These are phyloP conservation scores for Boletus sensibilis DNA, from an alignment of 768 basidiomycete genomes.

Conservation along the genomic window DNA sequence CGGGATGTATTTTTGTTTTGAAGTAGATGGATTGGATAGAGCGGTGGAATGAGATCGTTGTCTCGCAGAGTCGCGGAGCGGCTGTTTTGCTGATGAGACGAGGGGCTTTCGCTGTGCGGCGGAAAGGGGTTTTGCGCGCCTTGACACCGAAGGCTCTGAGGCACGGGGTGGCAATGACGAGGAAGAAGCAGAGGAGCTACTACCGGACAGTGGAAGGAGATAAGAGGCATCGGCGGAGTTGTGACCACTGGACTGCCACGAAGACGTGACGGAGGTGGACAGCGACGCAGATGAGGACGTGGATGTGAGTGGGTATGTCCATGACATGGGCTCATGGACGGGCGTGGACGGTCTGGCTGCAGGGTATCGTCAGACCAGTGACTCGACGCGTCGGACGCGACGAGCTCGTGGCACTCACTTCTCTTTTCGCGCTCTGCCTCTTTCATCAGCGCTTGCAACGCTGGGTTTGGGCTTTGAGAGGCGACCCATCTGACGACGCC, in stretches of 20 bases:
- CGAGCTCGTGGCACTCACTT: slow-evolving; percentile 11
- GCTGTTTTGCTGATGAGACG: slow-evolving; percentile 17
- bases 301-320: slow-evolving; percentile 17
- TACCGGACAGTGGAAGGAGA: slow-evolving; percentile 6
- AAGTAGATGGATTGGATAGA: neutral
- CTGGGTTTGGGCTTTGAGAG: slow-evolving; percentile 26
- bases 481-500: slow-evolving; percentile 27
- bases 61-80: slow-evolving; percentile 4
- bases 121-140: slow-evolving; percentile 9
- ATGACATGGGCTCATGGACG: slow-evolving; percentile 8
- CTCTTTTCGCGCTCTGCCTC: slow-evolving; percentile 29
- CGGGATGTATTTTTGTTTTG: slow-evolving; percentile 1
- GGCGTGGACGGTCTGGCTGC: slow-evolving; percentile 20
- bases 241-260: slow-evolving; percentile 5
- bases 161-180: neutral
- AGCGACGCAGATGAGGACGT: slow-evolving; percentile 3
- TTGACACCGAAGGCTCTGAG: slow-evolving; percentile 2
- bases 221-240: slow-evolving; percentile 4
- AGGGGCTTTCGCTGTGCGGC: slow-evolving; percentile 15
- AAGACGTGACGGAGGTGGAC: slow-evolving; percentile 5
- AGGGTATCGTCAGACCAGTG: neutral
- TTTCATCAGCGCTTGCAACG: slow-evolving; percentile 22
- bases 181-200: slow-evolving; percentile 5
- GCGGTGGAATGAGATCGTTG: slow-evolving; percentile 18
- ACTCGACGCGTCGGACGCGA: neutral